Conservation (phyloP, 2,329 filamentous ascomycete species). For the Neofusicoccum sp. region DNA sequence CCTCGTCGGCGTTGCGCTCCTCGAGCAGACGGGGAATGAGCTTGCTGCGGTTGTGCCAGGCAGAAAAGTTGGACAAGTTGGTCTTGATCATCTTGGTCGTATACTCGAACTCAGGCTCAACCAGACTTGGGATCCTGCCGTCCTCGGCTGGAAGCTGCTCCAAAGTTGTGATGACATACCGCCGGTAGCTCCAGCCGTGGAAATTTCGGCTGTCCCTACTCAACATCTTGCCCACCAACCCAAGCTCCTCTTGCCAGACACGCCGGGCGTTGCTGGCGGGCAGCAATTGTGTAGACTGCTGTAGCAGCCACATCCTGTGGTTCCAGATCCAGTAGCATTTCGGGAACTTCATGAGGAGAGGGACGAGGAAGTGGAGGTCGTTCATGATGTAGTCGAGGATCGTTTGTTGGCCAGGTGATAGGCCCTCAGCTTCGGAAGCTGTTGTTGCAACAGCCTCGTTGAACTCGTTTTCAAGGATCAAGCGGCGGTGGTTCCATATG, state of each 20-base stretch:
- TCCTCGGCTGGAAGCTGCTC: slow-evolving; percentile 52
- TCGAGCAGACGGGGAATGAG: slow-evolving; percentile 74
- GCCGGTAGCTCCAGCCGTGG: slow-evolving; percentile 92
- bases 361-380: slow-evolving; percentile 80
- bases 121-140: slow-evolving; percentile 54
- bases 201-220: slow-evolving; percentile 85
- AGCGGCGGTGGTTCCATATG: slow-evolving; percentile 83
- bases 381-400: slow-evolving; percentile 59
- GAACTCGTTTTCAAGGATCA: slow-evolving; percentile 64
- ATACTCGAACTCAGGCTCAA: slow-evolving; percentile 80
- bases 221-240: slow-evolving; percentile 83
- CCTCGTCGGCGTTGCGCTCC: slow-evolving; percentile 65
- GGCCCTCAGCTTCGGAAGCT: slow-evolving; percentile 41
- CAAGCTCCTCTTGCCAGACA: slow-evolving; percentile 83
- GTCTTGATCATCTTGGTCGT: slow-evolving; percentile 81
- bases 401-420: slow-evolving; percentile 1
- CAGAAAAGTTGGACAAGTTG: slow-evolving; percentile 95
- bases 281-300: slow-evolving; percentile 66
- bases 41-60: slow-evolving; percentile 88
- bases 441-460: slow-evolving; percentile 3
- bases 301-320: slow-evolving; percentile 81
- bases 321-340: slow-evolving; percentile 99
- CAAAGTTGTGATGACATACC: slow-evolving; percentile 72
- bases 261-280: slow-evolving; percentile 54
- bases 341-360: slow-evolving; percentile 78